These are phyloP conservation scores for Orbilia blumenaviensis DNA, from an alignment of 2,329 filamentous ascomycete genomes.

Conservation along the genomic window DNA sequence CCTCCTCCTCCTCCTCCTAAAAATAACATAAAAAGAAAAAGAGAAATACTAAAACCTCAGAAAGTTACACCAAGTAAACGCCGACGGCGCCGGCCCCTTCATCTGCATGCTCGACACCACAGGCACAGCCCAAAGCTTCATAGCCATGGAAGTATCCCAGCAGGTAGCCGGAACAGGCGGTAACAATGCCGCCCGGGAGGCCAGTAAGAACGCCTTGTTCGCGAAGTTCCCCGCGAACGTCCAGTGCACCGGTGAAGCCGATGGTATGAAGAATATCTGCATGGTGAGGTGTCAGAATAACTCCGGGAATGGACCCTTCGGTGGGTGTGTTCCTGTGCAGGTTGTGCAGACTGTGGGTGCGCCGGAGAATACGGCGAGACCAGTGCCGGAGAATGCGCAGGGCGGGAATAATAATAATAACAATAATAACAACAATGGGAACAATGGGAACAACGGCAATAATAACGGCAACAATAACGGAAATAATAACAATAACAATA, in stretches of 20 bases:
- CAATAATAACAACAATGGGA: neutral
- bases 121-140: slow-evolving; percentile 65
- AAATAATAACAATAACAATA: neutral
- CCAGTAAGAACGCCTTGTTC: slow-evolving; percentile 18
- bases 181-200: slow-evolving; percentile 2
- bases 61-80: slow-evolving; percentile 64
- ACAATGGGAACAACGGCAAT: neutral
- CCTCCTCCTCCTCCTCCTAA: no score
- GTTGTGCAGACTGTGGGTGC: slow-evolving; percentile 57
- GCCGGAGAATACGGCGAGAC: slow-evolving; percentile 1
- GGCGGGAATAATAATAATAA: neutral
- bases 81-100: slow-evolving; percentile 63
- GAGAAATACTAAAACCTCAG: no score
- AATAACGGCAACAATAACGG: neutral
- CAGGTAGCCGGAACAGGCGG: slow-evolving; percentile 27
- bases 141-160: slow-evolving; percentile 18
- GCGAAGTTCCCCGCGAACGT: neutral
- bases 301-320: slow-evolving; percentile 70
- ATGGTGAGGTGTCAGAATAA: slow-evolving; percentile 72
- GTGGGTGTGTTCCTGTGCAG: slow-evolving; percentile 70
- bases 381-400: neutral
- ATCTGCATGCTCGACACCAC: slow-evolving; percentile 72
- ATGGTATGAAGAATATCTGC: slow-evolving; percentile 70
- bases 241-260: slow-evolving; percentile 69
- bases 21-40: no score